Evolutionary conservation across 495 filamentous ascomycete species (phyloP).

Genomic region (Penicillium parvum): DNA sequence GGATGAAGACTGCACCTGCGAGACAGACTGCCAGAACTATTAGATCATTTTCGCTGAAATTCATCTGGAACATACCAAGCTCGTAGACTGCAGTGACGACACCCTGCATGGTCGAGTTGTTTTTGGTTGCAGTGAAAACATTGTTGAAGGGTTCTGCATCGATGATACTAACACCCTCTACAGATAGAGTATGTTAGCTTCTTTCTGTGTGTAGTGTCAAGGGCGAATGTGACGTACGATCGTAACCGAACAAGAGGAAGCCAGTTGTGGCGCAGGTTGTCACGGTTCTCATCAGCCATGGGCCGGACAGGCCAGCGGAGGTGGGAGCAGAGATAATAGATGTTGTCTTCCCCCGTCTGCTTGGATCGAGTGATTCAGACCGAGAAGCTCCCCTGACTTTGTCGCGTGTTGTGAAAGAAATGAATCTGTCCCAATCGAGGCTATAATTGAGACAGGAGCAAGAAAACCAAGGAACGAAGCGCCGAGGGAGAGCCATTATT

Average conservation of each 20-base stretch:
- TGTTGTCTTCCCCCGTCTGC: neutral
- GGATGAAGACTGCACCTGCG: slow-evolving; percentile 67
- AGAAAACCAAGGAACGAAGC: neutral
- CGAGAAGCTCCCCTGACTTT: too few relatives aligned
- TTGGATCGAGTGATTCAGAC: neutral
- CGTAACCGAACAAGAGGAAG: slow-evolving; percentile 46
- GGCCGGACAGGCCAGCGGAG: slow-evolving; percentile 62
- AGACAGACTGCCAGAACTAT: slow-evolving; percentile 48
- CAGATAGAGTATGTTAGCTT: neutral
- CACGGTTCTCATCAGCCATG: slow-evolving; percentile 56
- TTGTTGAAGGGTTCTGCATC: slow-evolving; percentile 65
- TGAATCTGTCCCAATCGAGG: too few relatives aligned
- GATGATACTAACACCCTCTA: slow-evolving; percentile 69
- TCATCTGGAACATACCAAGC: slow-evolving; percentile 41
- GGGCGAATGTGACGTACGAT: slow-evolving; percentile 1
- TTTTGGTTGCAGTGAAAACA: slow-evolving; percentile 61
- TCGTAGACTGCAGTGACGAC: slow-evolving; percentile 85
- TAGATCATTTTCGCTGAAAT: neutral
- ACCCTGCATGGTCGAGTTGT: slow-evolving; percentile 70
- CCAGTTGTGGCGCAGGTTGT: slow-evolving; percentile 67
- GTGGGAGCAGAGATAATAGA: slow-evolving; percentile 19
- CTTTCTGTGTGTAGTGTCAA: neutral
- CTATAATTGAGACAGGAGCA: neutral
- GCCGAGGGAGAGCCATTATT: neutral
- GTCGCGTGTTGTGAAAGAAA: too few relatives aligned